Evolutionary conservation across 176 grass and related monocot genomes (phyloP).

Genomic region (Phoenix dactylifera): DNA sequence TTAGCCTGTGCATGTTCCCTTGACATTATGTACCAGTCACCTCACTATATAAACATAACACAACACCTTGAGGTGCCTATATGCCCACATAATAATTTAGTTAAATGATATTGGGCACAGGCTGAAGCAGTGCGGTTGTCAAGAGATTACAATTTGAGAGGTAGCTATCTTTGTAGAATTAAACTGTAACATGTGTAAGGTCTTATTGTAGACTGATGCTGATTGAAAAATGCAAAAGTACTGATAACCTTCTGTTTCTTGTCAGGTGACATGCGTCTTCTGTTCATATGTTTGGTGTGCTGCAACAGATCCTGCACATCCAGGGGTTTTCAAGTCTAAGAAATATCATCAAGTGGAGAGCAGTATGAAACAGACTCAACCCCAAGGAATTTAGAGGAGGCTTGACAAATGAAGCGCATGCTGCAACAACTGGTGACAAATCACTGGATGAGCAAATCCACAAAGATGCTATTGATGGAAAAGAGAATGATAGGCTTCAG

Average conservation of each 20-base stretch:
- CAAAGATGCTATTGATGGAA: slow-evolving; percentile 34
- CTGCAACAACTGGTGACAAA: slow-evolving; percentile 17
- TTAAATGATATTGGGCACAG: no score
- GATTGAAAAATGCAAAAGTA: no score
- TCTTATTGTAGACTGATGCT: no score
- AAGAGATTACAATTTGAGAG: no score
- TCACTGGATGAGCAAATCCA: slow-evolving; percentile 19
- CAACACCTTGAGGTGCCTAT: no score
- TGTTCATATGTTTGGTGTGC: slow-evolving; percentile 80
- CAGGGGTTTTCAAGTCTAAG: slow-evolving; percentile 61
- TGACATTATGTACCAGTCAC: no score
- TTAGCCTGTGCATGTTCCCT: no score
- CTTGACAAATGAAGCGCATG: slow-evolving; percentile 39
- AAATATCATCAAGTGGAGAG: slow-evolving; percentile 36
- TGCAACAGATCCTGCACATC: slow-evolving; percentile 80
- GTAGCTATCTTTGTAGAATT: no score
- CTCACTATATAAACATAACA: no score
- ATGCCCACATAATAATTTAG: no score
- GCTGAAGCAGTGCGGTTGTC: no score
- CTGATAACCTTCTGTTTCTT: not conserved
- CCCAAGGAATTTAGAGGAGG: slow-evolving; percentile 5
- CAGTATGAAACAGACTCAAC: slow-evolving; percentile 24
- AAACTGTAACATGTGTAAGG: not conserved
- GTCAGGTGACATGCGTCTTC: slow-evolving; percentile 62
- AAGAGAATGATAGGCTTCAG: slow-evolving; percentile 32